phyloP scores from a whole-genome alignment of 805 yeast genomes.

The Candida caryicola region DNA sequence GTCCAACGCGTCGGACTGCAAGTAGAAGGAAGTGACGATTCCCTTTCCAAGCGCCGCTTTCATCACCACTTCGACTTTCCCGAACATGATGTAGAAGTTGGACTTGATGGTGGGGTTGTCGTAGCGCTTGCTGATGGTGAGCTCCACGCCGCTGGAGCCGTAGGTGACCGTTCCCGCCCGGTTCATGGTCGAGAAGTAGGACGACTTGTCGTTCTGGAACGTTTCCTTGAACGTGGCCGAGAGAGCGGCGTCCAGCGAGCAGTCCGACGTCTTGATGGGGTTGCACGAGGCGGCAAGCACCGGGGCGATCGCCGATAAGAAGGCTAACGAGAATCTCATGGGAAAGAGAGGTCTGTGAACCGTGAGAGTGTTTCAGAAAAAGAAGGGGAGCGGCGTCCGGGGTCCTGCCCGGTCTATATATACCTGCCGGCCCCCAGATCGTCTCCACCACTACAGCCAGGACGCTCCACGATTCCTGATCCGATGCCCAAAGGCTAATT shows the following conservation, averaged over 20 bases:
- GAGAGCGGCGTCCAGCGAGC: slow-evolving; percentile 30
- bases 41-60: slow-evolving; percentile 79
- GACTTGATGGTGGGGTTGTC: slow-evolving; percentile 81
- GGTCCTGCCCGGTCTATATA: too few relatives aligned
- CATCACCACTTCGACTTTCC: slow-evolving; percentile 69
- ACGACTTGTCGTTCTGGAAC: slow-evolving; percentile 12
- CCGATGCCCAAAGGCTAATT: too few relatives aligned
- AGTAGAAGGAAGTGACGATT: slow-evolving; percentile 73
- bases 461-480: too few relatives aligned
- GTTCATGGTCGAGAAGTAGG: slow-evolving; percentile 10
- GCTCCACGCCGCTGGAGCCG: slow-evolving; percentile 50
- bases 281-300: slow-evolving; percentile 20
- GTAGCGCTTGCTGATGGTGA: slow-evolving; percentile 58
- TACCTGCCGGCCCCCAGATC: too few relatives aligned
- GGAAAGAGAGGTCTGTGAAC: too few relatives aligned
- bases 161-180: slow-evolving; percentile 19
- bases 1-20: slow-evolving; percentile 82
- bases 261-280: slow-evolving; percentile 22
- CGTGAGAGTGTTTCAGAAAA: too few relatives aligned
- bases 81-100: slow-evolving; percentile 84
- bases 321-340: background rate
- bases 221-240: slow-evolving; percentile 28
- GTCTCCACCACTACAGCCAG: too few relatives aligned
- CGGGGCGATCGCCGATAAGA: background rate
- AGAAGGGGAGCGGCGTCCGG: too few relatives aligned